Evolutionary conservation across 345 rosid species (phyloP), one percentile per base, ranked within the genome.

Genomic region (Trapa bicornis): DNA sequence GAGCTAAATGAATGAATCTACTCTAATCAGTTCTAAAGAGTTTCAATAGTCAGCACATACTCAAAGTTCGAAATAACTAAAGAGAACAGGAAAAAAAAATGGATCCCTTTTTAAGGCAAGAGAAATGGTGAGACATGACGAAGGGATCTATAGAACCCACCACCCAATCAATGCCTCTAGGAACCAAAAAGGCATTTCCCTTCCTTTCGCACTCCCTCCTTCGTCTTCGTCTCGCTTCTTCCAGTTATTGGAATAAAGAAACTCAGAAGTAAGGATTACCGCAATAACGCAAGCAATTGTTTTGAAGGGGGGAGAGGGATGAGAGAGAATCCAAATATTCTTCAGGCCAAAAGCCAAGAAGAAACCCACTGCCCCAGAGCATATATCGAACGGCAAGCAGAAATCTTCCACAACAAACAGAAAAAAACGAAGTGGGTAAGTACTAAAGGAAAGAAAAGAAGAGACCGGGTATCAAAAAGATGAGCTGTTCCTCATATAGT

Each of bases 401-500:
- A 39, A 63, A 41, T 32, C 52, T 37, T 17, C 37, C 61, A 39
- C 33, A 70, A 38, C 69, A 65, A 43, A 66, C 50, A 52, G 37
- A 58, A 66, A 11, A 11, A 41, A 60, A 36, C 33, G 33, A 58
- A 47, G 56, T 22, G 29, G 29, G 29, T 22, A 22, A 22, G 29
- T 22, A 22, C 29, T 22, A 22, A 22, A 22, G 29, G 29, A 22
- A 22, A 22, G 29, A 22, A 22, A 22, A 22, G 29, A 22, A 22
- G 29, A 64, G 57, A 39, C 56, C 70, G 57, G 66, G 61, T 56
- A 41, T 37, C 42, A 50, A 48, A 67, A 63, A 61, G 68, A 73
- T 73, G 71, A 73, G 75, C 75, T 68, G 75, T 73, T 68, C 63
- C 62, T 73, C 71, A 47, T 22, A 22, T 67, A 66, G 61, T 72